Evolutionary conservation across 2,329 filamentous ascomycete genomes (phyloP), one percentile per base, ranked within the genome.

Genomic region (Ceratocystis huliohia): DNA sequence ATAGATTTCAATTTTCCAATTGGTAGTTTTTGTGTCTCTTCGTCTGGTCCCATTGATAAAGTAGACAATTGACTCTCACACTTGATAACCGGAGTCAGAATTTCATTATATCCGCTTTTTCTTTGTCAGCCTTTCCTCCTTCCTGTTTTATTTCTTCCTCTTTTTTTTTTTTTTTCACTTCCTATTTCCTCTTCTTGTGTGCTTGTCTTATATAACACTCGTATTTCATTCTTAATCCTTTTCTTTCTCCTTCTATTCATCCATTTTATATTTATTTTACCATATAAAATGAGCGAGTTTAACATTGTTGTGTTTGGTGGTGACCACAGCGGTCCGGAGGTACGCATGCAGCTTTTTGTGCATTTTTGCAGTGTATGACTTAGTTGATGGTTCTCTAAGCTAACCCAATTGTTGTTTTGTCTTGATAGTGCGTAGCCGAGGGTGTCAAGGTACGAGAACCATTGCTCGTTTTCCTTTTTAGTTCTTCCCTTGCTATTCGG

Each of bases 271-370:
- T 48, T 15, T 33, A 53, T 15, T 20, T 20, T 13, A 20, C 17
- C 25, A 5, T 22, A 20, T 28, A 81, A 72, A 67, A 91, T 91
- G 88, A 77, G 86, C 71, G 80, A 83, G 63, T 86, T 85, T 74
- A 90, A 90, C 70, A 88, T 92, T 74, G 88, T 92, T 69, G 88
- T 93, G 67, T 89, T 93, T 75, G 88, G 77, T 64, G 89, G 89
- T 73, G 91, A 95, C 79, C 89, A 94, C 77, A 90, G 87, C 73
- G 89, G 90, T 75, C 90, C 90, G 1, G 89, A 95, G 84, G 89
- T 71, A 37, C 17, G 25, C 25, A 10, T 50, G 22, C 22, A 22
- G 22, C 46, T 20, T 48, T 17, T 20, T 8, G 17, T 37, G 15
- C 48, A 37, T 30, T n/a, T 20, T 59, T 57, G 30, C n/a, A 13